Evolutionary conservation across 768 basidiomycete species (phyloP).

Genomic region (Amanita pseudoporphyria): DNA sequence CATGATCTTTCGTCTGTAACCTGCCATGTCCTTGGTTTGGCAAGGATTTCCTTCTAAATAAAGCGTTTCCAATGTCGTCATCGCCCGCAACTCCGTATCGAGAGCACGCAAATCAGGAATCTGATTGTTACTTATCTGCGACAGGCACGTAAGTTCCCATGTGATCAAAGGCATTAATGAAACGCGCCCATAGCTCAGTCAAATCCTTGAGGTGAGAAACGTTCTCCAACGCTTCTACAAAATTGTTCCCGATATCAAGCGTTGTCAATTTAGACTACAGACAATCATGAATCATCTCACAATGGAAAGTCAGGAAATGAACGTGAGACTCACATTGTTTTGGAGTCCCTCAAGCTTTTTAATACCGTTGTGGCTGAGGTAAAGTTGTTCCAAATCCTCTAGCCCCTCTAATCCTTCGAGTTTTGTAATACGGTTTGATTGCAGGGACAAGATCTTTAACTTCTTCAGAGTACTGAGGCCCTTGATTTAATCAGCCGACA

Average conservation of each 20-base stretch:
- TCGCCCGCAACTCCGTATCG: slow-evolving; percentile 51
- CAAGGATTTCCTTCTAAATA: slow-evolving; percentile 96
- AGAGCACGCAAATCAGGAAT: slow-evolving; percentile 63
- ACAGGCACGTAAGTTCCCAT: neutral
- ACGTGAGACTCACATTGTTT: slow-evolving; percentile 50
- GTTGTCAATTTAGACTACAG: slow-evolving; percentile 61
- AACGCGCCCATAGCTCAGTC: slow-evolving; percentile 90
- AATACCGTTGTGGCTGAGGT: slow-evolving; percentile 91
- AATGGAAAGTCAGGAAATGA: neutral
- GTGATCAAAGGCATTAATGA: neutral
- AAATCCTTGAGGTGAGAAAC: slow-evolving; percentile 64
- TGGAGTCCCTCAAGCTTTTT: slow-evolving; percentile 77
- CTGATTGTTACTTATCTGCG: slow-evolving; percentile 83
- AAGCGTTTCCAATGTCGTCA: slow-evolving; percentile 67
- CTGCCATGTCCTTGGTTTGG: slow-evolving; percentile 64
- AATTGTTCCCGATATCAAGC: slow-evolving; percentile 84
- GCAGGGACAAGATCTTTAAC: slow-evolving; percentile 80
- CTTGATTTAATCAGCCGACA: slow-evolving; percentile 25
- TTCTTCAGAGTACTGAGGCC: slow-evolving; percentile 60
- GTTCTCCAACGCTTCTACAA: slow-evolving; percentile 70
- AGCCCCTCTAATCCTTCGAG: slow-evolving; percentile 75
- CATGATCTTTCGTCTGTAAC: slow-evolving; percentile 85
- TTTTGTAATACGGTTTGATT: slow-evolving; percentile 88
- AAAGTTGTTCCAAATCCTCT: slow-evolving; percentile 74
- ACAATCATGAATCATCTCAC: neutral